Percentiles rank a stretch among this genome's conserved stretches.
These are phyloP conservation scores for Austroboletus sp. DNA, from an alignment of 1,284 basidiomycete genomes.

Conservation along the genomic window DNA sequence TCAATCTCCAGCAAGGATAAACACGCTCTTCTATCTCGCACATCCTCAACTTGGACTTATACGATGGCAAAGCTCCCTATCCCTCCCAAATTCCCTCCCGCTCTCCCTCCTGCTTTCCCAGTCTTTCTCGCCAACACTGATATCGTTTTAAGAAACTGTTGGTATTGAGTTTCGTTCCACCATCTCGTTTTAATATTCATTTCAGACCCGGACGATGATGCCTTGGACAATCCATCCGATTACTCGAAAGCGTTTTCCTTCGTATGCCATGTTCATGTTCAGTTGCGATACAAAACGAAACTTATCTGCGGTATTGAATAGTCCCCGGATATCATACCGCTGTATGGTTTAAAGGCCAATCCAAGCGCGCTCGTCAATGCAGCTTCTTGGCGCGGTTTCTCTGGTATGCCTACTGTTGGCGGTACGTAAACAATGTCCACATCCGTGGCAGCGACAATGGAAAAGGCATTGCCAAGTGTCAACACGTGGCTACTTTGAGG, in stretches of 20 bases:
- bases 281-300: background rate
- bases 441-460: slow-evolving; percentile 9
- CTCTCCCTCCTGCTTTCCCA: too few relatives aligned
- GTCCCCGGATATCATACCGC: slow-evolving; percentile 14
- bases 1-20: background rate
- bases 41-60: background rate
- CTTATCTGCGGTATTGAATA: background rate
- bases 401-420: slow-evolving; percentile 10
- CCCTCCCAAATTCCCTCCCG: too few relatives aligned
- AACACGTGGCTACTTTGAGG: slow-evolving; percentile 7
- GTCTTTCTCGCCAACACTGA: too few relatives aligned
- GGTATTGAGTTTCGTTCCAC: background rate
- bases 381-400: slow-evolving; percentile 10
- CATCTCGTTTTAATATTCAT: background rate
- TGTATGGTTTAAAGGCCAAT: slow-evolving; percentile 4
- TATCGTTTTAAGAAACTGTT: slow-evolving; percentile 11
- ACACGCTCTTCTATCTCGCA: background rate
- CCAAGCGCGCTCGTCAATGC: background rate
- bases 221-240: background rate
- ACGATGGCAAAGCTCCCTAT: background rate
- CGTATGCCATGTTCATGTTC: background rate
- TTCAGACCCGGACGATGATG: slow-evolving; percentile 12
- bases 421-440: slow-evolving; percentile 11
- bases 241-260: slow-evolving; percentile 11
- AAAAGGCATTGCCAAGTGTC: background rate